phyloP scores from a whole-genome alignment of 2,329 filamentous ascomycete genomes.

The Alternaria triticimaculans region DNA sequence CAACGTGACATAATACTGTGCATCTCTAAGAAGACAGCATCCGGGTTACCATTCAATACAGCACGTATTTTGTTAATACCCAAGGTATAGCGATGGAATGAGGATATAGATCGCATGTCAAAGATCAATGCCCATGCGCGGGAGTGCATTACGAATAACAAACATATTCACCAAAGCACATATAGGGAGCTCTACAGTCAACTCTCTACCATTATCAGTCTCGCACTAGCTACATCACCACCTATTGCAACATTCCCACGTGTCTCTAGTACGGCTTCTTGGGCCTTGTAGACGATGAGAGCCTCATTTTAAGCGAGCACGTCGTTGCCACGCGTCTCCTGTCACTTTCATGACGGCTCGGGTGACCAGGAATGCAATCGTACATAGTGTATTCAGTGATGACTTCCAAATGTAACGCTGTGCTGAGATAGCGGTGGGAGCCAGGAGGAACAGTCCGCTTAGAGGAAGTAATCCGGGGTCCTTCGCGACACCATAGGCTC shows the following conservation, averaged over 20 bases:
- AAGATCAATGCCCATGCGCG: background rate
- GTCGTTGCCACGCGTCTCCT: constrained; percentile 6
- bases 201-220: constrained; percentile 1
- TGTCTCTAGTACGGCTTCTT: constrained; percentile 13
- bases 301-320: constrained; percentile 1
- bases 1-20: background rate
- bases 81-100: background rate
- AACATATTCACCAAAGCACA: background rate
- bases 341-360: constrained; percentile 1
- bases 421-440: constrained; percentile 27
- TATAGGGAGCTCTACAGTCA: background rate
- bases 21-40: background rate
- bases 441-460: constrained; percentile 12
- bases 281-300: constrained; percentile 7
- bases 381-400: constrained; percentile 16
- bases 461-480: constrained; percentile 99
- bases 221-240: constrained; percentile 1
- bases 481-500: constrained; percentile 96
- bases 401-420: constrained; percentile 8
- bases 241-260: constrained; percentile 3
- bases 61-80: background rate
- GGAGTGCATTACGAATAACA: background rate
- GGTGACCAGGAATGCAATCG: constrained; percentile 12
- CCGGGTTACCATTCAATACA: background rate
- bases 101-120: background rate